phyloP scores from a whole-genome alignment of 2,329 filamentous ascomycete species.

The Cladophialophora chaetospira region DNA sequence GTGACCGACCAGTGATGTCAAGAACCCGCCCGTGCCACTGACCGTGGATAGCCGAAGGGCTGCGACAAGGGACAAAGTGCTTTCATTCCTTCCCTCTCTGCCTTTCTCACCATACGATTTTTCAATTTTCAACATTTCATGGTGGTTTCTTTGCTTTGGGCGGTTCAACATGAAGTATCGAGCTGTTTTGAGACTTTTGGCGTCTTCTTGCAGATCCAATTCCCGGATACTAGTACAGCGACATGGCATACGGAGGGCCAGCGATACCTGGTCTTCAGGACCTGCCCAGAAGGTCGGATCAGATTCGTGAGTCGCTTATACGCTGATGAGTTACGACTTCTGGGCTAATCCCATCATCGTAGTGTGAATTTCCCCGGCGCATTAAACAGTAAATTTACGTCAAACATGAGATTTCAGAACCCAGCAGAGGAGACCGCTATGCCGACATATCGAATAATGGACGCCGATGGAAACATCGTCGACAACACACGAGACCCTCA shows the following conservation, averaged over 20 bases:
- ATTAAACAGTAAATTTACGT: conserved; percentile 89
- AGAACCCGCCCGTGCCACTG: too few relatives aligned
- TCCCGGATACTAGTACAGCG: conserved; percentile 10
- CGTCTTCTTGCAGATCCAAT: conserved; percentile 11
- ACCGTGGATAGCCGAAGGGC: conserved; percentile 25
- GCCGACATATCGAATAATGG: conserved; percentile 87
- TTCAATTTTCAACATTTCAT: not conserved
- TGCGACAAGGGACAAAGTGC: not conserved
- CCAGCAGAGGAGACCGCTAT: conserved; percentile 74
- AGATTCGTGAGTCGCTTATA: conserved; percentile 53
- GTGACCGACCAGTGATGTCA: too few relatives aligned
- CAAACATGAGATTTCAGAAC: conserved; percentile 72
- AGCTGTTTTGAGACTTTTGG: conserved; percentile 16
- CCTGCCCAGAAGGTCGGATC: conserved; percentile 45
- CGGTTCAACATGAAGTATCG: conserved; percentile 20
- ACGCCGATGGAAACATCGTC: conserved; percentile 82
- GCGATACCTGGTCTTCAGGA: conserved; percentile 25
- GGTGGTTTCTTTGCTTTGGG: not conserved
- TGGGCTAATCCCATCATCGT: not conserved
- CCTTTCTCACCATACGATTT: conserved; percentile 4
- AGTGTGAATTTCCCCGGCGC: conserved; percentile 84
- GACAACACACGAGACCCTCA: conserved; percentile 69
- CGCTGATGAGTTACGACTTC: not conserved
- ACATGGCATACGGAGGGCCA: conserved; percentile 27
- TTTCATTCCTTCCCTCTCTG: conserved; percentile 4